phyloP scores from a whole-genome alignment of 371 early-diverging fungal genomes.

The Neoconidiobolus thromboides region DNA sequence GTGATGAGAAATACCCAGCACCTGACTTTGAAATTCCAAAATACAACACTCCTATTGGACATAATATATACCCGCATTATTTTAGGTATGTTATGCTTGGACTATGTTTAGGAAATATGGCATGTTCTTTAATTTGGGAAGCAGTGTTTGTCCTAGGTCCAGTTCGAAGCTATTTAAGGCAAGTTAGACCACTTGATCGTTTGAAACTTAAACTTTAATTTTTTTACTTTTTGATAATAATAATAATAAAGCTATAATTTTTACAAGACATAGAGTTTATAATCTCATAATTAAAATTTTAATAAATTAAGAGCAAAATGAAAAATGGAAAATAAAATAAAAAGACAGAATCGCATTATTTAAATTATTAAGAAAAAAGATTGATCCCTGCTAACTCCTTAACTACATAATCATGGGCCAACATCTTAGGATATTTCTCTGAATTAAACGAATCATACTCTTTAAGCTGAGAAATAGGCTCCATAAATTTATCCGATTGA shows the following conservation, averaged over 20 bases:
- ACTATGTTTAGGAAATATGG: constrained; percentile 16
- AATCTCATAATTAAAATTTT: too few species aligned
- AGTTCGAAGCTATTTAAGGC: constrained; percentile 7
- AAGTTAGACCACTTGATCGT: background rate
- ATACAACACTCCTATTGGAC: constrained; percentile 36
- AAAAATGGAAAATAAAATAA: too few species aligned
- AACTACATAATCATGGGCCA: constrained; percentile 34
- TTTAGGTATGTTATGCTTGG: constrained; percentile 38
- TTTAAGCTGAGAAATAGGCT: constrained; percentile 23
- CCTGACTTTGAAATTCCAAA: constrained; percentile 21
- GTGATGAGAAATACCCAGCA: constrained; percentile 9
- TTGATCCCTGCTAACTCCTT: constrained; percentile 18
- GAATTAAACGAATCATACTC: background rate
- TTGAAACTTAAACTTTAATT: constrained; percentile 3
- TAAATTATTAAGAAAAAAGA: too few species aligned
- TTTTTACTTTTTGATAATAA: background rate
- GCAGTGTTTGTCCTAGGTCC: constrained; percentile 16
- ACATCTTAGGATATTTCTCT: constrained; percentile 25
- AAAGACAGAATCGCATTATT: too few species aligned
- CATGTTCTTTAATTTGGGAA: constrained; percentile 13
- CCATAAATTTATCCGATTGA: constrained; percentile 30
- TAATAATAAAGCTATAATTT: too few species aligned
- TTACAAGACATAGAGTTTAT: too few species aligned
- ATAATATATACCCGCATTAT: constrained; percentile 38
- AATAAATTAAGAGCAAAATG: too few species aligned